Evolutionary conservation across 768 basidiomycete genomes (phyloP).

Genomic region (Trichaptum fuscoviolaceum): DNA sequence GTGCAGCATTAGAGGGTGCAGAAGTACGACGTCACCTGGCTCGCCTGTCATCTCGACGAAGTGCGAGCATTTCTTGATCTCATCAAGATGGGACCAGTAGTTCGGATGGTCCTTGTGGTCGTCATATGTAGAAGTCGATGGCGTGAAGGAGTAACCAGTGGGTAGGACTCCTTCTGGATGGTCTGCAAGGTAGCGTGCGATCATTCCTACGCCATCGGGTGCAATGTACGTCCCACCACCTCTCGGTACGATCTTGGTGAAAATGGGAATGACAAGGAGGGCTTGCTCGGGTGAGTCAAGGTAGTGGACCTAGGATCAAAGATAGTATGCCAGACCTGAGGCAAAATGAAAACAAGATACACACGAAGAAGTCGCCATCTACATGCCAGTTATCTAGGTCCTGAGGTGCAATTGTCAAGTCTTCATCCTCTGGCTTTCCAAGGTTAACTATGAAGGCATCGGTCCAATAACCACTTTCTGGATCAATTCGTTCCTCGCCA

Average conservation of each 20-base stretch:
- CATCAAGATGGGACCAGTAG: conserved; percentile 39
- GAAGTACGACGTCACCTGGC: conserved; percentile 56
- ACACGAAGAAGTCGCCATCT: conserved; percentile 36
- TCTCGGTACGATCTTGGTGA: conserved; percentile 45
- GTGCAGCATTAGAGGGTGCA: conserved; percentile 64
- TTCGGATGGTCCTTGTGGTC: conserved; percentile 20
- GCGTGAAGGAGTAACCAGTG: conserved; percentile 34
- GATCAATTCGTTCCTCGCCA: conserved; percentile 30
- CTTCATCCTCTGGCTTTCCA: conserved; percentile 23
- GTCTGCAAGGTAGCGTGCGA: background rate
- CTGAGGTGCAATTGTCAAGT: conserved; percentile 29
- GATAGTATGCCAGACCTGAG: background rate
- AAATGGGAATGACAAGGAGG: conserved; percentile 57
- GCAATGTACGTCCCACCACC: conserved; percentile 60
- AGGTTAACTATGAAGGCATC: conserved; percentile 35
- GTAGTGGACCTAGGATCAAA: conserved; percentile 35
- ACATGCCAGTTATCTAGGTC: conserved; percentile 62
- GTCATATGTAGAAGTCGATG: conserved; percentile 17
- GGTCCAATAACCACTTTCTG: conserved; percentile 18
- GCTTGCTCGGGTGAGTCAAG: conserved; percentile 65
- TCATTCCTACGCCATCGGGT: conserved; percentile 41
- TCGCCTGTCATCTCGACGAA: conserved; percentile 40
- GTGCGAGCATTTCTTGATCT: conserved; percentile 24
- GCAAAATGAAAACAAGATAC: background rate
- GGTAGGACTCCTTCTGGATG: conserved; percentile 34